Conservation (phyloP, 139 green algal genomes). For the Deuterostichococcus epilithicus region DNA sequence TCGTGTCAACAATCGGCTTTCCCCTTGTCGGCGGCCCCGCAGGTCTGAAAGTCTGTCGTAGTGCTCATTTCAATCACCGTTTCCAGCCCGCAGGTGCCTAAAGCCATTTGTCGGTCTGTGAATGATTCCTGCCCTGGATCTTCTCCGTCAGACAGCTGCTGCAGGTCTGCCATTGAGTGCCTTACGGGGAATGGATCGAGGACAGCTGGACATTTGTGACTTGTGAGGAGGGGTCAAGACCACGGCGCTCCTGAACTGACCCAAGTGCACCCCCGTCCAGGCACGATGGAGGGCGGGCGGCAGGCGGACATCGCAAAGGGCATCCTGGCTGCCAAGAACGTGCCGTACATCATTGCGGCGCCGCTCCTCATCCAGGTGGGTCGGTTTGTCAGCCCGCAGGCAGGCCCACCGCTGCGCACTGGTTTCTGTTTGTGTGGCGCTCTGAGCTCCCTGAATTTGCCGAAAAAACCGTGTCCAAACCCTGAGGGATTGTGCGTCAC, state of each 20-base stretch:
- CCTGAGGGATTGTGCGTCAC: neutral
- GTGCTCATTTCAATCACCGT: no score
- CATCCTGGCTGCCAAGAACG: conserved; percentile 90
- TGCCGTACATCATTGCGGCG: conserved; percentile 93
- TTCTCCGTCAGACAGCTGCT: neutral
- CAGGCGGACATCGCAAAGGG: conserved; percentile 79
- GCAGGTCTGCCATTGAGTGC: neutral
- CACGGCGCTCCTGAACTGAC: neutral
- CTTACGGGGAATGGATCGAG: neutral
- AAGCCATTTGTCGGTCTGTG: no score
- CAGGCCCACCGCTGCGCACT: neutral
- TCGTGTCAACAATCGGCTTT: conserved; percentile 93
- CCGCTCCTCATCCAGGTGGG: conserved; percentile 89
- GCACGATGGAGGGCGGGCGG: conserved; percentile 87
- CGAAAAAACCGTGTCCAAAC: no score
- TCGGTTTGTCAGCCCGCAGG: neutral
- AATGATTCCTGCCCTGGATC: neutral
- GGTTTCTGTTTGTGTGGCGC: neutral
- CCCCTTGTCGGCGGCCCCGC: conserved; percentile 92
- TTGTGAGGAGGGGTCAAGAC: no score
- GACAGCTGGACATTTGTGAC: neutral
- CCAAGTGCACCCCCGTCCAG: conserved; percentile 20
- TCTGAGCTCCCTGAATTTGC: no score
- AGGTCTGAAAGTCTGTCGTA: conserved; percentile 7
- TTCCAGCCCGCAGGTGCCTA: no score